phyloP scores from a whole-genome alignment of 2,329 filamentous ascomycete species.

The Trichoderma sp. region DNA sequence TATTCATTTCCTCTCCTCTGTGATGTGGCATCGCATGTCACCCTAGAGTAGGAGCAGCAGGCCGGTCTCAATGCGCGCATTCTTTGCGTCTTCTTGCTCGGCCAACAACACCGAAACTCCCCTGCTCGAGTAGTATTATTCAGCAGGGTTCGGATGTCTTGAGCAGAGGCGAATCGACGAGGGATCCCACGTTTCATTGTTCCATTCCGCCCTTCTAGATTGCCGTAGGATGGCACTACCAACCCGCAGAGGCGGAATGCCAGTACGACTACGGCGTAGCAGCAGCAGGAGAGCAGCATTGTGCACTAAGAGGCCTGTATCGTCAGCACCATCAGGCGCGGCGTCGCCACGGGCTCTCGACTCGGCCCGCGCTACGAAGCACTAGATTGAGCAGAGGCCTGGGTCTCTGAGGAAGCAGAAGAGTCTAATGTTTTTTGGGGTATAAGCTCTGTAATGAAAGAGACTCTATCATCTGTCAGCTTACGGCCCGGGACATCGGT shows the following conservation, averaged over 20 bases:
- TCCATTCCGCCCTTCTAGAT: conserved; percentile 16
- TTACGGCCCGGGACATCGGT: not conserved
- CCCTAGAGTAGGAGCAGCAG: not conserved
- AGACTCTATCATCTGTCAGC: not conserved
- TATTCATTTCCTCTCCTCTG: not conserved
- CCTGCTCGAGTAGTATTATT: not conserved
- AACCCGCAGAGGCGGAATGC: not conserved
- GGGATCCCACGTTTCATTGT: conserved; percentile 23
- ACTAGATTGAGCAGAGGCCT: not conserved
- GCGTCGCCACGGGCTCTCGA: conserved; percentile 11
- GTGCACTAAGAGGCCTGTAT: conserved; percentile 18
- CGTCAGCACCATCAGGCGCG: conserved; percentile 21
- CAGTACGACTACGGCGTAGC: not conserved
- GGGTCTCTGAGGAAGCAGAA: not conserved
- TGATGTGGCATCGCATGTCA: not conserved
- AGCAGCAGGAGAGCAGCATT: conserved; percentile 3
- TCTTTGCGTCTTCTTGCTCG: not conserved
- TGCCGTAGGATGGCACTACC: not conserved
- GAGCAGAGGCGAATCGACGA: not conserved
- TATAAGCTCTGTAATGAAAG: not conserved
- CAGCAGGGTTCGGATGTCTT: not conserved
- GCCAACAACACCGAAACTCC: not conserved
- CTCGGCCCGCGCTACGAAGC: conserved; percentile 18
- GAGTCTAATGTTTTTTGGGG: not conserved
- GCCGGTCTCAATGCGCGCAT: not conserved